Percentiles rank a stretch among this genome's conserved stretches.
Conservation (phyloP, 805 yeast genomes). For the Peterozyma xylosa region DNA sequence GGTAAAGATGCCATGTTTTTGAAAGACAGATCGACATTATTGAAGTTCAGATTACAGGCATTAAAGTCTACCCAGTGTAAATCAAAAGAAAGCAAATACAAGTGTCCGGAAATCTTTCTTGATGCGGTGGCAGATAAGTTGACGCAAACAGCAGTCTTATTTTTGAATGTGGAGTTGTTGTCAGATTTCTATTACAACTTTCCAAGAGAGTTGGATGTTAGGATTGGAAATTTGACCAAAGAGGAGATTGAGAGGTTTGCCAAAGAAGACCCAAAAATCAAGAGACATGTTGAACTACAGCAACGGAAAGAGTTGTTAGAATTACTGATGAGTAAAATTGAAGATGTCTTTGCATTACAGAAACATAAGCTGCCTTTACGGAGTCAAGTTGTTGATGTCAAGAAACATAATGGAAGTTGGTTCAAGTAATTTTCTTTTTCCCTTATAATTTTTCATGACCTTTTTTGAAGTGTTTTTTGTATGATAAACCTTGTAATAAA, state of each 20-base stretch:
- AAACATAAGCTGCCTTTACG: conserved; percentile 13
- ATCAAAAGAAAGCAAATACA: conserved; percentile 71
- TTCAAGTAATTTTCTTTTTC: background rate
- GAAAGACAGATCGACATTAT: conserved; percentile 60
- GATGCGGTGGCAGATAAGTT: conserved; percentile 89
- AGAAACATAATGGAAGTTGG: background rate
- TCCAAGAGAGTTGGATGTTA: conserved; percentile 85
- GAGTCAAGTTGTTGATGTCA: background rate
- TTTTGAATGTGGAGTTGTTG: conserved; percentile 85
- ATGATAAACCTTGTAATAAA: too few relatives aligned
- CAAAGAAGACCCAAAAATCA: conserved; percentile 87
- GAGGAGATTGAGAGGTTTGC: conserved; percentile 88
- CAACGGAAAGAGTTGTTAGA: conserved; percentile 86
- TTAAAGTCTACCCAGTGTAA: conserved; percentile 72
- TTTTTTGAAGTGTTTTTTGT: background rate
- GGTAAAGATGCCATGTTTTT: conserved; percentile 85
- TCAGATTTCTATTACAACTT: conserved; percentile 95
- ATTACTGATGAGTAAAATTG: conserved; percentile 77
- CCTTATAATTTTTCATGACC: background rate
- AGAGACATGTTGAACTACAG: conserved; percentile 87
- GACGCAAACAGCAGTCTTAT: conserved; percentile 87
- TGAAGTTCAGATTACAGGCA: conserved; percentile 70
- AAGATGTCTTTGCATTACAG: conserved; percentile 68
- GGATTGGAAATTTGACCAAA: conserved; percentile 54
- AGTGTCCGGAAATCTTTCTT: conserved; percentile 90